Evolutionary conservation across 805 yeast species (phyloP).

Genomic region (Suhomyces faveliae): DNA sequence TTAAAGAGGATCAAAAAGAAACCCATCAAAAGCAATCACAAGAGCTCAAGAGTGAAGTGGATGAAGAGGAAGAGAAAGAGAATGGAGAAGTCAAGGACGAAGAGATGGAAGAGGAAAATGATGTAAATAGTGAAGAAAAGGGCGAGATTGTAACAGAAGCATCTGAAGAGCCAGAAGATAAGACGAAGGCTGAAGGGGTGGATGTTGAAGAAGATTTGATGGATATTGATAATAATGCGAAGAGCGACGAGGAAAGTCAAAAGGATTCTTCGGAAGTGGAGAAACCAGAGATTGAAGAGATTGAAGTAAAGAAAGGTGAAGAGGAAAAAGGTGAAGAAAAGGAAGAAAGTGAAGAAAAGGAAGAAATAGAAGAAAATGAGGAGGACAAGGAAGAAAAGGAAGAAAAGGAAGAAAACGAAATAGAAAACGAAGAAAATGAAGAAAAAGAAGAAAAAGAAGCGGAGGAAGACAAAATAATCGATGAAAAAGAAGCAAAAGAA

Average conservation of each 20-base stretch:
- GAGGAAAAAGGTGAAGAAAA: background rate
- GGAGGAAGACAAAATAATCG: conserved; percentile 1
- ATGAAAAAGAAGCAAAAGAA: background rate
- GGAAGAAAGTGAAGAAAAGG: conserved; percentile 1
- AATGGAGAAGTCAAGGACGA: background rate
- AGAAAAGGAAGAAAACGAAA: background rate
- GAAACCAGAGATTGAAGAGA: background rate
- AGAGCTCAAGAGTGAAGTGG: conserved; percentile 3
- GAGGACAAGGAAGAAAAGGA: conserved; percentile 6
- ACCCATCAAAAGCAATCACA: conserved; percentile 6
- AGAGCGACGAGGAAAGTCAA: background rate
- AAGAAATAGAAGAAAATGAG: background rate
- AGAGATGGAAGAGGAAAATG: background rate
- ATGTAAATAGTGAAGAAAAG: conserved; percentile 6
- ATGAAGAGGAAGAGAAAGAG: background rate
- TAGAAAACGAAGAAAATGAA: background rate
- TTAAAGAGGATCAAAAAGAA: background rate
- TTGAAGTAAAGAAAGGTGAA: no score
- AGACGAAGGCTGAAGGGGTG: background rate
- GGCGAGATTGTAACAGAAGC: conserved; percentile 9
- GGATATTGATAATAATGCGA: conserved; percentile 1
- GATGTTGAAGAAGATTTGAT: background rate
- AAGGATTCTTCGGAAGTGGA: conserved; percentile 1
- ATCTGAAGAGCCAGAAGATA: background rate
- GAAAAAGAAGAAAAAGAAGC: conserved; percentile 7